Evolutionary conservation across 1,284 basidiomycete species (phyloP).

Genomic region (Mycosarcoma mackinlayi): DNA sequence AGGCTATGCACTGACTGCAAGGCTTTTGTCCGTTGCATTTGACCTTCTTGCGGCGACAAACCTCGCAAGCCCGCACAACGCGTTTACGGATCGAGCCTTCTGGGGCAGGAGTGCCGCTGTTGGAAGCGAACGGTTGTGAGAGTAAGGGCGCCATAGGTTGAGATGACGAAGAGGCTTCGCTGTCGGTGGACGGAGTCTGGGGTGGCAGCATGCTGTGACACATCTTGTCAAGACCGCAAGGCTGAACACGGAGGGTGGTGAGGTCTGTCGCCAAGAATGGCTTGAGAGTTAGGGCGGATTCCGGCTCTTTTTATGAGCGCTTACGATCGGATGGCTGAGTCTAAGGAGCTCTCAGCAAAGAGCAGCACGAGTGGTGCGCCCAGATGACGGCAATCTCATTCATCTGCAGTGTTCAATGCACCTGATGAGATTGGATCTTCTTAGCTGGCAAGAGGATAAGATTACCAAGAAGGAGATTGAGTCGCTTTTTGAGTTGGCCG

Average conservation of each 20-base stretch:
- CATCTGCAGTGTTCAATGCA: constrained; percentile 1
- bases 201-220: constrained; percentile 9
- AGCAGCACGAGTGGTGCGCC: not conserved
- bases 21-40: constrained; percentile 55
- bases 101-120: not conserved
- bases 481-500: constrained; percentile 6
- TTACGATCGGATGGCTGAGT: too few species aligned
- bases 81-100: constrained; percentile 42
- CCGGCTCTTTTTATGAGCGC: constrained; percentile 1
- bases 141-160: not conserved
- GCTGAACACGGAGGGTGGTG: not conserved
- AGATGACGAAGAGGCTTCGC: constrained; percentile 1
- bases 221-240: not conserved
- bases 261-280: too few species aligned
- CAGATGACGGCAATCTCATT: not conserved
- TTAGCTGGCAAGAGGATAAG: not conserved
- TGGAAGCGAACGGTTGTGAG: constrained; percentile 2
- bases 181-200: constrained; percentile 9
- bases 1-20: constrained; percentile 47
- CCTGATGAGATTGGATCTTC: not conserved
- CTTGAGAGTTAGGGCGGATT: too few species aligned
- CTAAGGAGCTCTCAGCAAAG: too few species aligned
- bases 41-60: constrained; percentile 56
- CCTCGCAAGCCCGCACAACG: constrained; percentile 48
- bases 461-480: not conserved